Percentiles rank a stretch among this genome's conserved stretches.
phyloP scores from a whole-genome alignment of 2,329 filamentous ascomycete species.

The Apiospora marii region DNA sequence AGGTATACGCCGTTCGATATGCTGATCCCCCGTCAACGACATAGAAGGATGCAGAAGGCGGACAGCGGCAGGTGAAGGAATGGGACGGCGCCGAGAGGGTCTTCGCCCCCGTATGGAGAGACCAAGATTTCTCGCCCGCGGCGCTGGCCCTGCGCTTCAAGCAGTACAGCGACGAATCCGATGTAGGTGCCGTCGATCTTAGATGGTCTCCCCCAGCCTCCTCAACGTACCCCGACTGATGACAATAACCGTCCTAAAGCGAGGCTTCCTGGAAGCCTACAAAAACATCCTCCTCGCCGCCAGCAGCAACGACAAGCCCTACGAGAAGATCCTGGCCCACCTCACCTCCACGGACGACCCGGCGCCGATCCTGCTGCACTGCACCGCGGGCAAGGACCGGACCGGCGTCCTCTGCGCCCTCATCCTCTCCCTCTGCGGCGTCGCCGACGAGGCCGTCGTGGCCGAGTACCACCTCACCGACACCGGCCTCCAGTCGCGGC shows the following conservation, averaged over 20 bases:
- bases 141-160: conserved; percentile 62
- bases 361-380: conserved; percentile 55
- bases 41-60: conserved; percentile 47
- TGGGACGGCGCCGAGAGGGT: conserved; percentile 61
- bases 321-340: conserved; percentile 31
- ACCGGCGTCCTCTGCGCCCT: conserved; percentile 71
- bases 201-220: background rate
- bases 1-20: background rate
- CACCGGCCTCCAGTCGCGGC: conserved; percentile 53
- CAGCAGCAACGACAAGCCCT: conserved; percentile 29
- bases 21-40: background rate
- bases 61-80: conserved; percentile 47
- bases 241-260: background rate
- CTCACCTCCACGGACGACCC: conserved; percentile 28
- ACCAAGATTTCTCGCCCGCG: conserved; percentile 63
- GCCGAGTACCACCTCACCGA: conserved; percentile 71
- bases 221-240: background rate
- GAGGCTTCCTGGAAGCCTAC: conserved; percentile 33
- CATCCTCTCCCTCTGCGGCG: conserved; percentile 65
- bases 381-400: conserved; percentile 61
- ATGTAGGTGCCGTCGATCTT: conserved; percentile 37
- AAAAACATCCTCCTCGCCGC: conserved; percentile 30
- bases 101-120: conserved; percentile 68
- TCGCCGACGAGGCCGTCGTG: conserved; percentile 56
- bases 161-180: conserved; percentile 55